A percentile compares a stretch with the other conserved stretches of the same genome.
Conservation (phyloP, 306 rosid genomes). For the Cucurbita pepo region DNA sequence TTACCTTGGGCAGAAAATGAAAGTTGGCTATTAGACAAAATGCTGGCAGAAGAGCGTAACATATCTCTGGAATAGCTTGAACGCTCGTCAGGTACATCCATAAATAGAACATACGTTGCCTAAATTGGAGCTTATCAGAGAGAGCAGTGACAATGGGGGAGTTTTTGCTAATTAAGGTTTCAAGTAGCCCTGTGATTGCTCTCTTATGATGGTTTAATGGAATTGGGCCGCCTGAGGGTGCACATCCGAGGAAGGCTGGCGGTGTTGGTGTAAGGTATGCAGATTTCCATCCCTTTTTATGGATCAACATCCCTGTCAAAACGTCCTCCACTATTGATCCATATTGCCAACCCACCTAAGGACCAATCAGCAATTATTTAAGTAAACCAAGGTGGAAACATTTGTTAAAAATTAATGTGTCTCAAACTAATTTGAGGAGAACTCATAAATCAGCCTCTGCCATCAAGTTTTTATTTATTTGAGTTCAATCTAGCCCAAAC, state of each 20-base stretch:
- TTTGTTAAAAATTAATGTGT: no score
- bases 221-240: slow-evolving; percentile 30
- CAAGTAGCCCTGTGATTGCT: slow-evolving; percentile 48
- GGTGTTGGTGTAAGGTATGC: slow-evolving; percentile 16
- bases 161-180: slow-evolving; percentile 26
- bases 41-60: slow-evolving; percentile 31
- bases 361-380: background rate
- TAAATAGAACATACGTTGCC: slow-evolving; percentile 32
- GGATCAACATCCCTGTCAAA: slow-evolving; percentile 18
- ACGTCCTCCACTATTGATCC: slow-evolving; percentile 21
- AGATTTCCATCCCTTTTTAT: slow-evolving; percentile 17
- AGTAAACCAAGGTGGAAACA: background rate
- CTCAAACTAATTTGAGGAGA: no score
- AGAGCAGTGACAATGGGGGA: slow-evolving; percentile 28
- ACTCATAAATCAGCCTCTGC: no score
- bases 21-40: slow-evolving; percentile 44
- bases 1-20: slow-evolving; percentile 49
- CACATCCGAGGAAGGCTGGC: slow-evolving; percentile 37
- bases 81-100: slow-evolving; percentile 24
- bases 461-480: no score
- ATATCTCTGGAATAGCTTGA: slow-evolving; percentile 18
- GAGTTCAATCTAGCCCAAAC: no score
- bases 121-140: slow-evolving; percentile 23
- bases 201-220: slow-evolving; percentile 47
- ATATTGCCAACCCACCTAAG: slow-evolving; percentile 24